These are phyloP conservation scores for Mycena alexandri DNA, from an alignment of 768 basidiomycete species.

Conservation along the genomic window DNA sequence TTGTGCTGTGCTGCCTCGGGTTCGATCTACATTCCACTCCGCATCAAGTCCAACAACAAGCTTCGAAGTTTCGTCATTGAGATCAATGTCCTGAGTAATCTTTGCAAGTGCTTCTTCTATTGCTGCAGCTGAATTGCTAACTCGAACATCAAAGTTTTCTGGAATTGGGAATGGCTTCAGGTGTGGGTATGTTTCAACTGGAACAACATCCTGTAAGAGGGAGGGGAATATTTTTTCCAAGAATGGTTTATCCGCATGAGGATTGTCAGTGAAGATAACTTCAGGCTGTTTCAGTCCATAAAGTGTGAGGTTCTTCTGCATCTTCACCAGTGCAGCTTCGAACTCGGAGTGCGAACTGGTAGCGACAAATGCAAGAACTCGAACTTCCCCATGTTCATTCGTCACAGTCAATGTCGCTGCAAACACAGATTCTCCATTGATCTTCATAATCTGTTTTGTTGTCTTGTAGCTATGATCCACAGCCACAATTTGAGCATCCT, in stretches of 20 bases:
- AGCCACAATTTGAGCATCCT: neutral
- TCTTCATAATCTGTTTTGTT: slow-evolving; percentile 15
- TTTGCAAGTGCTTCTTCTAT: no score
- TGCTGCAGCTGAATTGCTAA: no score
- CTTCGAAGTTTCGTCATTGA: no score
- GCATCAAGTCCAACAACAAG: no score
- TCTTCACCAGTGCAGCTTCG: neutral
- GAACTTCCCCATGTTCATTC: slow-evolving; percentile 5
- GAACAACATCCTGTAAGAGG: neutral
- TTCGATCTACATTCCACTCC: no score
- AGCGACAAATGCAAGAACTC: slow-evolving; percentile 19
- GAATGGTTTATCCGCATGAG: neutral
- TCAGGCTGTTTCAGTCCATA: neutral
- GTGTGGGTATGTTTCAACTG: neutral
- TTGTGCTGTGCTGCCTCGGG: no score
- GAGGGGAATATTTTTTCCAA: neutral
- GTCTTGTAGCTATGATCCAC: slow-evolving; percentile 16
- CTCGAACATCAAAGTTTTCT: neutral
- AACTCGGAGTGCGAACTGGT: slow-evolving; percentile 23
- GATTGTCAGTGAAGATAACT: neutral
- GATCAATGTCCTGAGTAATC: no score
- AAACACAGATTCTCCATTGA: slow-evolving; percentile 17
- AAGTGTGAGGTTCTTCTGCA: neutral
- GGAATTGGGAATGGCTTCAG: neutral
- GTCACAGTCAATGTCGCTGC: slow-evolving; percentile 10